A percentile compares a stretch with the other conserved stretches of the same genome.
Evolutionary conservation across 306 rosid genomes (phyloP).

Genomic region (Hippophae gyantsensis): DNA sequence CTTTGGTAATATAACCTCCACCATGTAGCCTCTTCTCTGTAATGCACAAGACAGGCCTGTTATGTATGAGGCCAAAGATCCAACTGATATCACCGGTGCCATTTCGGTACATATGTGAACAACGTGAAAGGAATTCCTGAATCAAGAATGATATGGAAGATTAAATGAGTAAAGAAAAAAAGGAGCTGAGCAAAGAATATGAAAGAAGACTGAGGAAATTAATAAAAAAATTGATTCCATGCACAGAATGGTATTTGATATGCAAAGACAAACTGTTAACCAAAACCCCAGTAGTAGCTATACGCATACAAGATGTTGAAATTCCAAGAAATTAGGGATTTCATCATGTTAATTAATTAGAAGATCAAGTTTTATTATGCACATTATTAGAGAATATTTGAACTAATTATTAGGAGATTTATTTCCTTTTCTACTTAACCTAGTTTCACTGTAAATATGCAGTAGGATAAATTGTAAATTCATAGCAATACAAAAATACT

Average conservation of each 20-base stretch:
- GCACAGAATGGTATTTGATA: background rate
- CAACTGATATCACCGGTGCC: constrained; percentile 61
- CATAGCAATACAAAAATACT: too few relatives aligned
- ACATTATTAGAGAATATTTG: too few relatives aligned
- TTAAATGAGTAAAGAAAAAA: constrained; percentile 21
- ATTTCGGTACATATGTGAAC: constrained; percentile 89
- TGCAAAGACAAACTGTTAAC: too few relatives aligned
- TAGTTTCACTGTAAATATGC: too few relatives aligned
- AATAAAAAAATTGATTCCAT: background rate
- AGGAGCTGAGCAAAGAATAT: background rate
- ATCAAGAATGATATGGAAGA: constrained; percentile 23
- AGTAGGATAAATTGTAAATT: too few relatives aligned
- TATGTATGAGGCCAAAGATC: constrained; percentile 73
- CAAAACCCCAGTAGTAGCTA: too few relatives aligned
- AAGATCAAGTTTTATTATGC: too few relatives aligned
- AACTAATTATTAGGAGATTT: too few relatives aligned
- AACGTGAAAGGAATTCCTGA: constrained; percentile 67
- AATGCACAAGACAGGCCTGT: constrained; percentile 78
- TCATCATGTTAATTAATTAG: too few relatives aligned
- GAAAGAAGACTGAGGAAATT: background rate
- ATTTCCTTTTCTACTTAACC: too few relatives aligned
- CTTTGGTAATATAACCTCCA: constrained; percentile 91
- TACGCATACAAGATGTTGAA: too few relatives aligned
- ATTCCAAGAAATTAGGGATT: too few relatives aligned
- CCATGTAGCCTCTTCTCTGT: constrained; percentile 80